A percentile compares a stretch with the other conserved stretches of the same genome.
Evolutionary conservation across 768 basidiomycete genomes (phyloP).

Genomic region (Rhodotorula graminis): DNA sequence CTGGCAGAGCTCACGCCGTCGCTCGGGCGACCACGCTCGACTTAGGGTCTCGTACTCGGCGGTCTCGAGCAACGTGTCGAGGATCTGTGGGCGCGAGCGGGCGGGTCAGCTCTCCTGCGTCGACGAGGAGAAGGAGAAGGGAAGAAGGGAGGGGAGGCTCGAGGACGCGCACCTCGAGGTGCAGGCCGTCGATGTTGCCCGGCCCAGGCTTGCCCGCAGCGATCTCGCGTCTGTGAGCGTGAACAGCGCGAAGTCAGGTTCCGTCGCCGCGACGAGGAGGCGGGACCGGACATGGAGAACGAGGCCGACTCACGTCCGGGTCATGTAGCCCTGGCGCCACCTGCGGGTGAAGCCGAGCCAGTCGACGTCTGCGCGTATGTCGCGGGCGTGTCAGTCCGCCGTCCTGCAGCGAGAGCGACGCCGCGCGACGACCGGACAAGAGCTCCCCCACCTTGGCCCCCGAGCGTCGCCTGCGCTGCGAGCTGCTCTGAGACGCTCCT

Average conservation of each 20-base stretch:
- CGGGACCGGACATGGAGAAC: neutral
- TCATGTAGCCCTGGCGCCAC: slow-evolving; percentile 30
- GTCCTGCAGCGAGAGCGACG: too few species aligned
- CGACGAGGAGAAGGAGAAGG: neutral
- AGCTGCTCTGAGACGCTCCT: neutral
- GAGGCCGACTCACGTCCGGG: slow-evolving; percentile 16
- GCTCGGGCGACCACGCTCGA: neutral
- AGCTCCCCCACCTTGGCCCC: neutral
- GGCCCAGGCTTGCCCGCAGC: slow-evolving; percentile 18
- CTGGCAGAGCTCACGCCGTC: slow-evolving; percentile 9
- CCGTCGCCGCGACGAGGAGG: too few species aligned
- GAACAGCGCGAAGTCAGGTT: neutral
- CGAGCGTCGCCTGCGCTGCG: neutral
- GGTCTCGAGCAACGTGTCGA: slow-evolving; percentile 9
- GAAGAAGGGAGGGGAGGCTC: too few species aligned
- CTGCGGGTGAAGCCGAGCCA: slow-evolving; percentile 13
- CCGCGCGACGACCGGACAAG: too few species aligned
- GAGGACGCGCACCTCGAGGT: slow-evolving; percentile 16
- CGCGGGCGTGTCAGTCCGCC: neutral
- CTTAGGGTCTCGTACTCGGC: neutral
- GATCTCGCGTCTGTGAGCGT: slow-evolving; percentile 25
- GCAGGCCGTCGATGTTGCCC: slow-evolving; percentile 27
- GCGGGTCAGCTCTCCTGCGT: too few species aligned
- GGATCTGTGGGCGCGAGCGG: neutral
- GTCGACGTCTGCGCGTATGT: neutral